Evolutionary conservation across 2,329 filamentous ascomycete genomes (phyloP).

Genomic region (Ploettnerulaceae sp.): DNA sequence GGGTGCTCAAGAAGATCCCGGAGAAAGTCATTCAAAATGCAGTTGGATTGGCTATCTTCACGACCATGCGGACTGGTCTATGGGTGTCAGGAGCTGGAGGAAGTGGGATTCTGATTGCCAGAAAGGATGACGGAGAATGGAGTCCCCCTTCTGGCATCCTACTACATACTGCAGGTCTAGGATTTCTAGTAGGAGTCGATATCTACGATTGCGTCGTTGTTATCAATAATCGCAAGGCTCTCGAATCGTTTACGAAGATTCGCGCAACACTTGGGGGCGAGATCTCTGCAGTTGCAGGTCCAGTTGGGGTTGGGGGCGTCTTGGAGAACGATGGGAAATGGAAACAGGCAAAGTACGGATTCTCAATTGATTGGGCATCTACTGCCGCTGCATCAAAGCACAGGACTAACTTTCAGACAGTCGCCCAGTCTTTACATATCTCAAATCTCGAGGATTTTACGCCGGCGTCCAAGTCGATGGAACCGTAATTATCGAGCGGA

Average conservation of each 20-base stretch:
- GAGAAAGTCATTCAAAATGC: slow-evolving; percentile 80
- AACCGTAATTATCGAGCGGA: slow-evolving; percentile 77
- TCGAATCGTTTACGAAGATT: slow-evolving; percentile 78
- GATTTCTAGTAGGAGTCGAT: slow-evolving; percentile 86
- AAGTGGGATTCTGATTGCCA: slow-evolving; percentile 78
- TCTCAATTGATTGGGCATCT: background rate
- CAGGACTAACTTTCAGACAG: slow-evolving; percentile 16
- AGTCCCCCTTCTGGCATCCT: slow-evolving; percentile 87
- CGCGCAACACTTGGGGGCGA: slow-evolving; percentile 79
- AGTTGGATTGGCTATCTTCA: slow-evolving; percentile 88
- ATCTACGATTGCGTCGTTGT: slow-evolving; percentile 95
- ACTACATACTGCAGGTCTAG: slow-evolving; percentile 81
- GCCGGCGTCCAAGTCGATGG: slow-evolving; percentile 84
- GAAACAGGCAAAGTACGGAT: slow-evolving; percentile 54
- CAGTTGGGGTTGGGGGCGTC: slow-evolving; percentile 53
- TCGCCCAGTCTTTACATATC: slow-evolving; percentile 71
- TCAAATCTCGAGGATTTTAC: slow-evolving; percentile 86
- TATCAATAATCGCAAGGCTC: slow-evolving; percentile 78
- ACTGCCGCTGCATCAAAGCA: background rate
- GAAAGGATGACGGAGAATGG: slow-evolving; percentile 83
- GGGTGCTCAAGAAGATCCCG: slow-evolving; percentile 74
- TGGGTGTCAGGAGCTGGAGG: slow-evolving; percentile 91
- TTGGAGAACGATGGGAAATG: slow-evolving; percentile 33
- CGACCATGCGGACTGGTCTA: slow-evolving; percentile 87
- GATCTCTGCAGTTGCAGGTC: slow-evolving; percentile 70